Conservation (phyloP, 495 filamentous ascomycete species). For the Neohortaea acidophila region DNA sequence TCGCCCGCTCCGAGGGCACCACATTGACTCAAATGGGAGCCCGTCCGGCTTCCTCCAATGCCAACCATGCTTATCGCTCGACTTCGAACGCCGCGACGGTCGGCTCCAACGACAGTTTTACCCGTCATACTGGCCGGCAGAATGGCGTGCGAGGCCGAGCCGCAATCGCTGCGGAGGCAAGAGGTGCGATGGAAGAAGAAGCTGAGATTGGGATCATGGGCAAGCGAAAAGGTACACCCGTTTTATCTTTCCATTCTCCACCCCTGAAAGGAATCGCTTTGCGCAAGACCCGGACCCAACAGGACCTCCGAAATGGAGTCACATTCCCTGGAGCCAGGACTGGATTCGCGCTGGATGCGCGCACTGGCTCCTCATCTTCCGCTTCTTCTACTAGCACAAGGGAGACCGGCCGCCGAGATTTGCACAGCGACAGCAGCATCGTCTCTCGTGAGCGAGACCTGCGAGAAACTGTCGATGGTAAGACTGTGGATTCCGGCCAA, state of each 20-base stretch:
- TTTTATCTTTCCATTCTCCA: conserved; percentile 9
- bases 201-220: conserved; percentile 33
- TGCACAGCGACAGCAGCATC: too few relatives aligned
- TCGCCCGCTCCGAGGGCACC: conserved; percentile 38
- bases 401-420: too few relatives aligned
- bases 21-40: too few relatives aligned
- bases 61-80: conserved; percentile 21
- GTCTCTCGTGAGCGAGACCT: too few relatives aligned
- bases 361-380: too few relatives aligned
- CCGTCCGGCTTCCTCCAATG: conserved; percentile 38
- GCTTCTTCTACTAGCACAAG: too few relatives aligned
- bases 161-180: conserved; percentile 26
- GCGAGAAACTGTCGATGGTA: too few relatives aligned
- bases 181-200: conserved; percentile 47
- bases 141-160: conserved; percentile 23
- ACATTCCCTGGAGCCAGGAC: too few relatives aligned
- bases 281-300: conserved; percentile 12
- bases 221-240: conserved; percentile 56
- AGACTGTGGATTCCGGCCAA: too few relatives aligned
- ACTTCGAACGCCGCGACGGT: conserved; percentile 6
- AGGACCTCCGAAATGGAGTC: conserved; percentile 2
- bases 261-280: conserved; percentile 1
- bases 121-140: conserved; percentile 17
- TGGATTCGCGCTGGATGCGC: too few relatives aligned
- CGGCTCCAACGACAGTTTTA: conserved; percentile 7